These are phyloP conservation scores for Ephemerocybe angulata DNA, from an alignment of 768 basidiomycete species.

Conservation along the genomic window DNA sequence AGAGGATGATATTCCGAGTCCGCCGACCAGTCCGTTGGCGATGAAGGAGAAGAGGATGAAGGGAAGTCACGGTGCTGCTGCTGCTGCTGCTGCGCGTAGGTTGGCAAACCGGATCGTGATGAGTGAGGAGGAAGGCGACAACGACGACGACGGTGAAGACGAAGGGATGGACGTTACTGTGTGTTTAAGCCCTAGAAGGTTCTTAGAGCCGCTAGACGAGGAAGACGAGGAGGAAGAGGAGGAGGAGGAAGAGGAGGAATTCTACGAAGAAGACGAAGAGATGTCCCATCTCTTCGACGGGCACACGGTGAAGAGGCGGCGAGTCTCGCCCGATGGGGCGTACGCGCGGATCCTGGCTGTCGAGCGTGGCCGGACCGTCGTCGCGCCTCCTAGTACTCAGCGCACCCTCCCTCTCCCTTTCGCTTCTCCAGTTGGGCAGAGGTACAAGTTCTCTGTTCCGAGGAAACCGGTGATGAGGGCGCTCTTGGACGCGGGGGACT, in stretches of 20 bases:
- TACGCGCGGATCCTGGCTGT: too few relatives aligned
- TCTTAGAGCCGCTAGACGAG: neutral
- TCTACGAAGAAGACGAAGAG: neutral
- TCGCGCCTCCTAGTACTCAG: too few relatives aligned
- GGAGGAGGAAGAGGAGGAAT: neutral
- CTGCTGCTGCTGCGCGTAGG: neutral
- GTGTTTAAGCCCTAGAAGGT: neutral
- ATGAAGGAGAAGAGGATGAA: constrained; percentile 16
- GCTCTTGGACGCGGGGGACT: neutral
- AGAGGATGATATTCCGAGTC: constrained; percentile 20
- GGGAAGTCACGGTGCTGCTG: neutral
- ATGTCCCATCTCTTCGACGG: neutral
- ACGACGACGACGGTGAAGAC: neutral
- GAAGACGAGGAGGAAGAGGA: neutral
- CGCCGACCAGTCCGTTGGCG: constrained; percentile 36
- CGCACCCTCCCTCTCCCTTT: too few relatives aligned
- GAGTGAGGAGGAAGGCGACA: too few relatives aligned
- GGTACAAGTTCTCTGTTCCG: neutral
- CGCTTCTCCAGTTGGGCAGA: neutral
- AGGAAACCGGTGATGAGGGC: neutral
- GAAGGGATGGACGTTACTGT: neutral
- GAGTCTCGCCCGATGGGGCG: neutral
- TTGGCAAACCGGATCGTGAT: neutral
- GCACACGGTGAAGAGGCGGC: neutral
- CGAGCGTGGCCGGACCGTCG: too few relatives aligned